Percentiles rank a stretch among this genome's conserved stretches.
Evolutionary conservation across 2,329 filamentous ascomycete species (phyloP).

Genomic region (Claviceps africana): DNA sequence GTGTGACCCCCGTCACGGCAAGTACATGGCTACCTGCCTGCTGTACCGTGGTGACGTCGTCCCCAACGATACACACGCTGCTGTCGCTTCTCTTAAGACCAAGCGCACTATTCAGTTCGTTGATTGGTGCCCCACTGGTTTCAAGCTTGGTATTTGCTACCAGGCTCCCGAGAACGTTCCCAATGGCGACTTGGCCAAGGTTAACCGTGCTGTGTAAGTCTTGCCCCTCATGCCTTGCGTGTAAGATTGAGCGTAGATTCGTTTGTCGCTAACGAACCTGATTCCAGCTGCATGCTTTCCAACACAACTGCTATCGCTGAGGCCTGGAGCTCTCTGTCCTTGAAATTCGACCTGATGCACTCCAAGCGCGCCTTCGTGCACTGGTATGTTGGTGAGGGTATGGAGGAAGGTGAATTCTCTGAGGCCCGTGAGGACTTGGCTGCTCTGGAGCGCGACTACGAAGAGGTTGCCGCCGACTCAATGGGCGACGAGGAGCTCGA

Average conservation of each 20-base stretch:
- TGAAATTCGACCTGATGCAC: constrained; percentile 99
- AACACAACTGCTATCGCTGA: constrained; percentile 98
- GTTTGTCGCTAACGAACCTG: constrained; percentile 13
- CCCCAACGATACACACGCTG: constrained; percentile 83
- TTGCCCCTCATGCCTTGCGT: background rate
- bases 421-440: constrained; percentile 98
- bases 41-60: constrained; percentile 98
- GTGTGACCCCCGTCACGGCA: constrained; percentile 95
- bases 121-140: constrained; percentile 99
- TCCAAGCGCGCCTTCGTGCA: constrained; percentile 99
- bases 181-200: constrained; percentile 93
- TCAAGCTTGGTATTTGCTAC: constrained; percentile 99
- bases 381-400: constrained; percentile 99
- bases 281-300: constrained; percentile 78
- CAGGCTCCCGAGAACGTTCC: constrained; percentile 91
- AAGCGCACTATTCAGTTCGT: constrained; percentile 99
- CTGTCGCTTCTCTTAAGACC: constrained; percentile 94
- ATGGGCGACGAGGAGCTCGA: constrained; percentile 76
- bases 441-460: constrained; percentile 95
- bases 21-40: constrained; percentile 99
- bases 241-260: background rate
- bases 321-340: constrained; percentile 89
- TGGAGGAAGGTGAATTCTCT: constrained; percentile 99
- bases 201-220: constrained; percentile 92
- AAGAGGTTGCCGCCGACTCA: constrained; percentile 93